Conservation (phyloP, 2,329 filamentous ascomycete species). For the Seiridium unicorne region DNA sequence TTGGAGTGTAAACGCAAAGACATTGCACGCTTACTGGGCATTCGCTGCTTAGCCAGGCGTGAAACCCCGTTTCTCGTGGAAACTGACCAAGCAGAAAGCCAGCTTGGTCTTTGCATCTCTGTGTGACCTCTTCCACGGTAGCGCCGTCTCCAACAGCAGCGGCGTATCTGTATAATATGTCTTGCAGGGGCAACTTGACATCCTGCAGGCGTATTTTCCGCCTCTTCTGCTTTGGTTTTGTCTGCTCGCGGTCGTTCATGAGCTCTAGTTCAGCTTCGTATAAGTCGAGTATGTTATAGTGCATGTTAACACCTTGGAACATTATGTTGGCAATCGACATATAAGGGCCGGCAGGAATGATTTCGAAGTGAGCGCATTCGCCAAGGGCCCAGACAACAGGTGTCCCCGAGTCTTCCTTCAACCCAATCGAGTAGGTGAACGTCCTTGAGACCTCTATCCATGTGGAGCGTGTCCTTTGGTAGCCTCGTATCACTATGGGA, state of each 20-base stretch:
- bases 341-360: constrained; percentile 60
- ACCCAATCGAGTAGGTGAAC: constrained; percentile 51
- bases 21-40: constrained; percentile 34
- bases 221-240: constrained; percentile 30
- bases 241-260: constrained; percentile 25
- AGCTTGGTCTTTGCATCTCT: constrained; percentile 46
- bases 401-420: constrained; percentile 41
- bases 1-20: not conserved
- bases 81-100: constrained; percentile 54
- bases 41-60: constrained; percentile 43
- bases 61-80: constrained; percentile 46
- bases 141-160: constrained; percentile 51
- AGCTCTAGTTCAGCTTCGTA: constrained; percentile 42
- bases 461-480: constrained; percentile 23
- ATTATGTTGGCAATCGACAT: constrained; percentile 55
- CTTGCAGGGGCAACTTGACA: constrained; percentile 25
- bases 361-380: constrained; percentile 66
- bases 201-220: constrained; percentile 12
- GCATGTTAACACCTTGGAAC: constrained; percentile 60
- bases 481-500: constrained; percentile 30
- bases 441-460: constrained; percentile 55
- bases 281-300: constrained; percentile 61
- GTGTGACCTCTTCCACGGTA: constrained; percentile 46
- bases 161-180: constrained; percentile 45
- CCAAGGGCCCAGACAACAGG: constrained; percentile 66